phyloP scores from a whole-genome alignment of 2,329 filamentous ascomycete species.

The Aspergillus ochraceoroseus region DNA sequence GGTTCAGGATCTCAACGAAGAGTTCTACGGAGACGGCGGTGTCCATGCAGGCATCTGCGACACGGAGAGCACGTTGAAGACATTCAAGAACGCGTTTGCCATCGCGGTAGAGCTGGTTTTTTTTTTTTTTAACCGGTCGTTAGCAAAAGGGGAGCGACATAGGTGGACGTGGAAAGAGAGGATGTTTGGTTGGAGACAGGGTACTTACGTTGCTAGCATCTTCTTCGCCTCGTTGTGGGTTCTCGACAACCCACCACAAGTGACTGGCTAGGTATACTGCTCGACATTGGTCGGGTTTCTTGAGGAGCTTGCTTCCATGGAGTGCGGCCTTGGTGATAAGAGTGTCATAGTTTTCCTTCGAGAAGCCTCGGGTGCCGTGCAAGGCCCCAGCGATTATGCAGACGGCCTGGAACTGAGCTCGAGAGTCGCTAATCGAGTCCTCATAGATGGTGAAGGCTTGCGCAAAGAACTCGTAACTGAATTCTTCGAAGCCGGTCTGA shows the following conservation, averaged over 20 bases:
- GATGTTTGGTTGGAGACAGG: no score
- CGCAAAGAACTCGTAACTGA: slow-evolving; percentile 96
- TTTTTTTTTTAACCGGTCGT: no score
- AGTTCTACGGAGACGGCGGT: slow-evolving; percentile 93
- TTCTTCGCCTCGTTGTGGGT: slow-evolving; percentile 68
- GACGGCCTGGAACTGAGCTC: slow-evolving; percentile 96
- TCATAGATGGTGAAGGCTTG: slow-evolving; percentile 98
- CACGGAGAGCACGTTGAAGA: slow-evolving; percentile 86
- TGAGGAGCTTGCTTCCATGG: slow-evolving; percentile 91
- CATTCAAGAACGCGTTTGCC: slow-evolving; percentile 96
- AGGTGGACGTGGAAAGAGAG: slow-evolving; percentile 23
- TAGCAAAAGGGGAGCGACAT: no score
- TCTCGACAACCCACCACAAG: slow-evolving; percentile 94
- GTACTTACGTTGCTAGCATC: slow-evolving; percentile 69
- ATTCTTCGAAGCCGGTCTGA: slow-evolving; percentile 86
- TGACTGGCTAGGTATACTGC: slow-evolving; percentile 96
- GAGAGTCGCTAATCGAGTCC: slow-evolving; percentile 89
- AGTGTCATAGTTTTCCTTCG: slow-evolving; percentile 97
- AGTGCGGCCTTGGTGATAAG: slow-evolving; percentile 96
- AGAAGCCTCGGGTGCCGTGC: slow-evolving; percentile 83
- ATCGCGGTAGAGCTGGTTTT: slow-evolving; percentile 77
- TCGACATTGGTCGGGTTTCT: slow-evolving; percentile 96
- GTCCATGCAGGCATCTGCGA: slow-evolving; percentile 99
- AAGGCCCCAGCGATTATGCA: slow-evolving; percentile 87
- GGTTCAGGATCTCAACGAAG: slow-evolving; percentile 96